Conservation (phyloP, 768 basidiomycete species). For the Pleurotus eryngii region DNA sequence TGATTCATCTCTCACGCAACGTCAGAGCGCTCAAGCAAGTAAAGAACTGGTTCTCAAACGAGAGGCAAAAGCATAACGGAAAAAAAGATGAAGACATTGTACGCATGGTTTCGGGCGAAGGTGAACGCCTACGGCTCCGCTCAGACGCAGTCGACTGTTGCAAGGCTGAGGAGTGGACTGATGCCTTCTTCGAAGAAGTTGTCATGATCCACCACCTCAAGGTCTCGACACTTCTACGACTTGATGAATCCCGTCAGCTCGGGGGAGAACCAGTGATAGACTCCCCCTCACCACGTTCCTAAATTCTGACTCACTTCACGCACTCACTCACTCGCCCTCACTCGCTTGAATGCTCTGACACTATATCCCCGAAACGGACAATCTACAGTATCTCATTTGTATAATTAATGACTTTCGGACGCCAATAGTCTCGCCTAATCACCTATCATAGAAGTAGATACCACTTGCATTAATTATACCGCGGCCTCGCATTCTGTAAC, state of each 20-base stretch:
- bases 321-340: neutral
- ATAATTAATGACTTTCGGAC: conserved; percentile 4
- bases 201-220: conserved; percentile 55
- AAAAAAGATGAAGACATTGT: conserved; percentile 30
- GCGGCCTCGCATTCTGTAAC: conserved; percentile 1
- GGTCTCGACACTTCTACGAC: conserved; percentile 14
- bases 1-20: conserved; percentile 2
- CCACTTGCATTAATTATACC: conserved; percentile 11
- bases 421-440: neutral
- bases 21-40: conserved; percentile 55
- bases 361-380: neutral
- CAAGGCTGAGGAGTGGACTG: conserved; percentile 49
- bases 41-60: conserved; percentile 68
- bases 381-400: neutral
- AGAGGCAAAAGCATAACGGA: conserved; percentile 43
- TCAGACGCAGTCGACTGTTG: conserved; percentile 43
- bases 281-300: conserved; percentile 2
- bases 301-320: neutral
- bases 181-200: conserved; percentile 59
- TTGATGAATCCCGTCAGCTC: conserved; percentile 7
- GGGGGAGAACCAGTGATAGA: neutral
- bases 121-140: conserved; percentile 44
- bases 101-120: conserved; percentile 30
- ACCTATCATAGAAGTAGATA: conserved; percentile 5
- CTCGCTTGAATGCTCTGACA: too few relatives aligned